Evolutionary conservation across 805 yeast species (phyloP).

Genomic region (Metschnikowia kofuensis): DNA sequence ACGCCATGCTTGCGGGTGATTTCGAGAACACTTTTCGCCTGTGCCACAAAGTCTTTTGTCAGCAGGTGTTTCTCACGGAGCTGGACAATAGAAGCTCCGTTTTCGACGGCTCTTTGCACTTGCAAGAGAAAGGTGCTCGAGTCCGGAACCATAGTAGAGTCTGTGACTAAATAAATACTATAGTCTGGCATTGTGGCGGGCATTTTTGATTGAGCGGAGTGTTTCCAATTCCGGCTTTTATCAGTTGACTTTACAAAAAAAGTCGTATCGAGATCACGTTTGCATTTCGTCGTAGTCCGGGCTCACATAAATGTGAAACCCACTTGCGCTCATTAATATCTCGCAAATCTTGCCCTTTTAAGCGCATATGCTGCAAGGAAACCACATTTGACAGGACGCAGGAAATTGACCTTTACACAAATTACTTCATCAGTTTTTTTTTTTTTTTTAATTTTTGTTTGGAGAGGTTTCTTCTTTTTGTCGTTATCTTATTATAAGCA

Average conservation of each 20-base stretch:
- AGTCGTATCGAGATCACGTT: no score
- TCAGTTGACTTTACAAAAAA: neutral
- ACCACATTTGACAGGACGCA: no score
- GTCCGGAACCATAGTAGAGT: constrained; percentile 68
- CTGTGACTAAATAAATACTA: constrained; percentile 75
- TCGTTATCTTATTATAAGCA: neutral
- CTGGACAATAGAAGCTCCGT: constrained; percentile 81
- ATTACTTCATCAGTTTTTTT: no score
- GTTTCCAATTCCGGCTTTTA: neutral
- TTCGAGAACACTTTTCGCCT: constrained; percentile 59
- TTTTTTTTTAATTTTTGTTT: no score
- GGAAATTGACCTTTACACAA: no score
- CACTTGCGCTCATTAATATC: neutral
- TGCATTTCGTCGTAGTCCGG: no score
- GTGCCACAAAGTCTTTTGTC: constrained; percentile 62
- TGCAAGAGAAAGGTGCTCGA: constrained; percentile 55
- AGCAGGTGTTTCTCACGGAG: constrained; percentile 73
- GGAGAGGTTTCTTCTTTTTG: no score
- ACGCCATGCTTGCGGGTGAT: constrained; percentile 58
- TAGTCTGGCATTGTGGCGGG: constrained; percentile 4
- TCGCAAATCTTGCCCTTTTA: constrained; percentile 12
- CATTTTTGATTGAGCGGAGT: neutral
- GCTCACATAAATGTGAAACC: no score
- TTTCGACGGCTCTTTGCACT: constrained; percentile 58
- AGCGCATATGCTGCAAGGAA: constrained; percentile 15